phyloP scores from a whole-genome alignment of 345 rosid genomes.

The Populus alba region DNA sequence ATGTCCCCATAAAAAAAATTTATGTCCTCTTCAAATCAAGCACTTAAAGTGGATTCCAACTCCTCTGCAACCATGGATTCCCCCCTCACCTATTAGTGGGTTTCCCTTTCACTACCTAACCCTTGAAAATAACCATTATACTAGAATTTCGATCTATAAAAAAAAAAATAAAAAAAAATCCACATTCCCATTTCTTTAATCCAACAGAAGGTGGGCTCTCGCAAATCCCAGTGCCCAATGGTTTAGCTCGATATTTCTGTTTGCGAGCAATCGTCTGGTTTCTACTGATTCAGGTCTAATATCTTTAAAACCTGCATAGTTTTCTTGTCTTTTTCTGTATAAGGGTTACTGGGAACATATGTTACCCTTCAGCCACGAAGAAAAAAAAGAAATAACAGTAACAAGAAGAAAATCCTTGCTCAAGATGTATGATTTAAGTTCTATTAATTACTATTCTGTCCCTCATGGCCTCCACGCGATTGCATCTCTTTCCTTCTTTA shows the following conservation, averaged over 20 bases:
- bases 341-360: conserved; percentile 11
- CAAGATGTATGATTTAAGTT: not conserved
- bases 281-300: conserved; percentile 18
- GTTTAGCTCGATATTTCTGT: conserved; percentile 26
- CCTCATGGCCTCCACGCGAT: conserved; percentile 14
- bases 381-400: too few relatives aligned
- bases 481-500: conserved; percentile 19
- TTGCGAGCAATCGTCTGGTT: conserved; percentile 34
- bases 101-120: conserved; percentile 91
- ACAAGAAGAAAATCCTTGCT: not conserved
- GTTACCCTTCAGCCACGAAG: not conserved
- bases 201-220: conserved; percentile 49
- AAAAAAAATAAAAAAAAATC: not conserved
- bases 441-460: not conserved
- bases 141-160: conserved; percentile 25
- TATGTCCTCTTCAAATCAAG: conserved; percentile 50
- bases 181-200: conserved; percentile 36
- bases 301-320: conserved; percentile 11
- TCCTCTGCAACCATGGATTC: conserved; percentile 70
- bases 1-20: conserved; percentile 41
- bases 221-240: conserved; percentile 56
- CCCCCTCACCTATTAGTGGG: conserved; percentile 50
- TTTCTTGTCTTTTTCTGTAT: not conserved
- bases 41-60: conserved; percentile 91
- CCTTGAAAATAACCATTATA: conserved; percentile 47